A percentile compares a stretch with the other conserved stretches of the same genome.
phyloP scores from a whole-genome alignment of 2,329 filamentous ascomycete genomes.

The Pseudogymnoascus sp. region DNA sequence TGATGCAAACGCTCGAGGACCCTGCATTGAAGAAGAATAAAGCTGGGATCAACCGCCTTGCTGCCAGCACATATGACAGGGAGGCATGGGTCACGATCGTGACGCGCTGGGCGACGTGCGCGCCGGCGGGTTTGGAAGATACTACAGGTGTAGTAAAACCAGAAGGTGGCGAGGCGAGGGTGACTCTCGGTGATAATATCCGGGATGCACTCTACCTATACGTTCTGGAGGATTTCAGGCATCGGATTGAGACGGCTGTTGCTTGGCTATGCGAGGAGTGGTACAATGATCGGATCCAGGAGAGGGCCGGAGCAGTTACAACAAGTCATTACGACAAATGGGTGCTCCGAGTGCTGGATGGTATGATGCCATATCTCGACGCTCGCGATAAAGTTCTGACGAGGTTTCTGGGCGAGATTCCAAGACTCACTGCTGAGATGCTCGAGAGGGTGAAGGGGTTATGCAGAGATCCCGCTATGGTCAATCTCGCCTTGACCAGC shows the following conservation, averaged over 20 bases:
- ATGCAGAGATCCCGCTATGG: constrained; percentile 60
- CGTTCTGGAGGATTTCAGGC: constrained; percentile 85
- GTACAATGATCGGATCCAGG: constrained; percentile 75
- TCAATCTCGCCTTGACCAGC: constrained; percentile 57
- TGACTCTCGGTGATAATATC: constrained; percentile 60
- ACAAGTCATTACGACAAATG: constrained; percentile 71
- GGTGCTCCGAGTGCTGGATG: constrained; percentile 75
- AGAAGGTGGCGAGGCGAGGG: constrained; percentile 40
- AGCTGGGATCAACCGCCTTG: constrained; percentile 74
- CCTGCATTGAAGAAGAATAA: constrained; percentile 54
- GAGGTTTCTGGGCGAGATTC: constrained; percentile 86
- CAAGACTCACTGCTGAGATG: constrained; percentile 65
- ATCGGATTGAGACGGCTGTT: constrained; percentile 81
- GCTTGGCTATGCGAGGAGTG: constrained; percentile 96
- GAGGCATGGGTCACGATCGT: constrained; percentile 90
- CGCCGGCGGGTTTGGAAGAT: constrained; percentile 63
- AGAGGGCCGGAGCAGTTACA: constrained; percentile 38
- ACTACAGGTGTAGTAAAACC: constrained; percentile 43
- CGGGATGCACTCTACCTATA: constrained; percentile 78
- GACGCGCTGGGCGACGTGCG: constrained; percentile 75
- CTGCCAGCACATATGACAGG: constrained; percentile 74
- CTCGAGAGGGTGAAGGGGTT: constrained; percentile 64
- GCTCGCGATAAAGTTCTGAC: constrained; percentile 84
- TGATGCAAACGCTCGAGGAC: constrained; percentile 68
- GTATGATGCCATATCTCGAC: constrained; percentile 86